Conservation (phyloP, 495 filamentous ascomycete species). For the Trichoderma orchidacearum region DNA sequence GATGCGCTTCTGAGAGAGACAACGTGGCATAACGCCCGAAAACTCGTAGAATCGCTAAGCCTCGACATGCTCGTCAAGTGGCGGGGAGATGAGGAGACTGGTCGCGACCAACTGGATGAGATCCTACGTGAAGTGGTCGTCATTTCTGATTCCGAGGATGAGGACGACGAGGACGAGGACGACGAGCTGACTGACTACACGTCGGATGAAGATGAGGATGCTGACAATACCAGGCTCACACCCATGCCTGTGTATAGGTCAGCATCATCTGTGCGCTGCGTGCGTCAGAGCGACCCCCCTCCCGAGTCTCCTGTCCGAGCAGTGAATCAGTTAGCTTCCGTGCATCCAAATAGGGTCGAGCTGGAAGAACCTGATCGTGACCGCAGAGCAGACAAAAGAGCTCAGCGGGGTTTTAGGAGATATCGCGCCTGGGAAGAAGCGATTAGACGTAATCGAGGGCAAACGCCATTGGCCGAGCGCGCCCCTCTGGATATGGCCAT, state of each 20-base stretch:
- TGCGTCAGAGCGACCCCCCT: not conserved
- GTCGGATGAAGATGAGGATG: conserved; percentile 1
- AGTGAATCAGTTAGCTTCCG: not conserved
- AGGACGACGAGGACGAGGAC: conserved; percentile 35
- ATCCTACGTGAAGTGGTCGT: conserved; percentile 71
- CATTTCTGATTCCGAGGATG: conserved; percentile 68
- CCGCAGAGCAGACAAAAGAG: not conserved
- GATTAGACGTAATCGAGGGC: conserved; percentile 1
- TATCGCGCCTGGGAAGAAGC: conserved; percentile 3
- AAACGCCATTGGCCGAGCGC: not conserved
- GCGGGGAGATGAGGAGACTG: conserved; percentile 75
- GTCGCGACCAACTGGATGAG: conserved; percentile 61
- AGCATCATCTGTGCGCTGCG: not conserved
- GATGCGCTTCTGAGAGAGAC: conserved; percentile 57
- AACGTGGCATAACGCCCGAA: conserved; percentile 54
- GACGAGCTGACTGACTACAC: conserved; percentile 11
- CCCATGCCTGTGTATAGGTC: not conserved
- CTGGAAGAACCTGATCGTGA: not conserved
- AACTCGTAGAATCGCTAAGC: conserved; percentile 53
- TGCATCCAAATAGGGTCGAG: not conserved
- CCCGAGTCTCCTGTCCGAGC: not conserved
- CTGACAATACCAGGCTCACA: not conserved
- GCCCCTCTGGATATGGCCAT: not conserved
- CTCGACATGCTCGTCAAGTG: conserved; percentile 67
- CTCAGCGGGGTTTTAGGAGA: conserved; percentile 1